Percentiles rank a stretch among this genome's conserved stretches.
Evolutionary conservation across 441 rosid genomes (phyloP).

Genomic region (Eruca vesicaria): DNA sequence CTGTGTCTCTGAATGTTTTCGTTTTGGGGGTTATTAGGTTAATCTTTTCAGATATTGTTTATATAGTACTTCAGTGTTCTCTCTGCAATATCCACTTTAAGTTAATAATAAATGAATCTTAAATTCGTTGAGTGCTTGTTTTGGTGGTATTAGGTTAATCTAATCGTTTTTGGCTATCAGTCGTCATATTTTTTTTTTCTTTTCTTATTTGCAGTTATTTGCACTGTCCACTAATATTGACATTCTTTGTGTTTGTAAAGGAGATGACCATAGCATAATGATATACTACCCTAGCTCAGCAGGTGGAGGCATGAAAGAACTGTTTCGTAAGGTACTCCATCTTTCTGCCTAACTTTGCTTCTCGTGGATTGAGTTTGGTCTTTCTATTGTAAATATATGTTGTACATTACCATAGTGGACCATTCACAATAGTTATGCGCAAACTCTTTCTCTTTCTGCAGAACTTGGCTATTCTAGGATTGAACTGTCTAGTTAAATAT

Average conservation of each 20-base stretch:
- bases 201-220: conserved; percentile 6
- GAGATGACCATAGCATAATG: conserved; percentile 97
- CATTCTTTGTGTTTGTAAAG: conserved; percentile 44
- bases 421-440: neutral
- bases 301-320: conserved; percentile 98
- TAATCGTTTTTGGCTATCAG: neutral
- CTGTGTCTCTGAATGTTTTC: no score
- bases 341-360: neutral
- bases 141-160: neutral
- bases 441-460: neutral
- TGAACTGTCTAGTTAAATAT: neutral
- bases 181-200: neutral
- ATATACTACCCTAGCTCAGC: conserved; percentile 97
- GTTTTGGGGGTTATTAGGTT: neutral
- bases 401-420: neutral
- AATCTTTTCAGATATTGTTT: neutral
- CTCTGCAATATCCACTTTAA: neutral
- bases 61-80: neutral
- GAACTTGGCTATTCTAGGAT: neutral
- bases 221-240: conserved; percentile 18
- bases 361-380: neutral
- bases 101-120: neutral
- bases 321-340: conserved; percentile 81
- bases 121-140: neutral
- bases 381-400: neutral